Percentiles rank a stretch among this genome's conserved stretches.
Evolutionary conservation across 257 asterid species (phyloP).

Genomic region (Solanum peruvianum): DNA sequence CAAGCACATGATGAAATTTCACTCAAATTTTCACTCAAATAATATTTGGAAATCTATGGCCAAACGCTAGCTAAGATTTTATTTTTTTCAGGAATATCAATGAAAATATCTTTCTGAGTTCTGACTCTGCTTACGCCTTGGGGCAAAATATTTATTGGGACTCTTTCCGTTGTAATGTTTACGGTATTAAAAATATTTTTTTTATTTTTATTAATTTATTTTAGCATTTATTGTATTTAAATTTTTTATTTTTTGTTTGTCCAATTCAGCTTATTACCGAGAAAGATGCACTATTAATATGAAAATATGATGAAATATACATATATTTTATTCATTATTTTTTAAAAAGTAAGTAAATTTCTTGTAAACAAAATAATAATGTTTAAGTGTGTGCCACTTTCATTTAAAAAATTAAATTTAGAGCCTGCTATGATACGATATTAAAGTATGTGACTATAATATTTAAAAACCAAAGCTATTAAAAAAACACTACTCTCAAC

Average conservation of each 20-base stretch:
- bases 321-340: neutral
- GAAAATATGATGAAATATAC: neutral
- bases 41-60: too few species aligned
- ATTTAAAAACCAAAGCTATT: too few species aligned
- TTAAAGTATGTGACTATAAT: too few species aligned
- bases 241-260: neutral
- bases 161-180: neutral
- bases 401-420: too few species aligned
- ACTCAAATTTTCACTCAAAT: too few species aligned
- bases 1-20: too few species aligned
- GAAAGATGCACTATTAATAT: neutral
- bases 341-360: neutral
- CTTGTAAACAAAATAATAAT: neutral
- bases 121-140: neutral
- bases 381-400: too few species aligned
- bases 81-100: neutral
- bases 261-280: neutral
- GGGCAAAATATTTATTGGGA: neutral
- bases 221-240: neutral
- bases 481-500: too few species aligned
- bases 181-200: neutral
- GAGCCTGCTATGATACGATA: accelerated
- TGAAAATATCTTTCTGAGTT: neutral
- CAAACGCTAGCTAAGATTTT: too few species aligned
- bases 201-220: too few species aligned